Conservation (phyloP, 495 filamentous ascomycete genomes). For the Penicillium malachiteum region DNA sequence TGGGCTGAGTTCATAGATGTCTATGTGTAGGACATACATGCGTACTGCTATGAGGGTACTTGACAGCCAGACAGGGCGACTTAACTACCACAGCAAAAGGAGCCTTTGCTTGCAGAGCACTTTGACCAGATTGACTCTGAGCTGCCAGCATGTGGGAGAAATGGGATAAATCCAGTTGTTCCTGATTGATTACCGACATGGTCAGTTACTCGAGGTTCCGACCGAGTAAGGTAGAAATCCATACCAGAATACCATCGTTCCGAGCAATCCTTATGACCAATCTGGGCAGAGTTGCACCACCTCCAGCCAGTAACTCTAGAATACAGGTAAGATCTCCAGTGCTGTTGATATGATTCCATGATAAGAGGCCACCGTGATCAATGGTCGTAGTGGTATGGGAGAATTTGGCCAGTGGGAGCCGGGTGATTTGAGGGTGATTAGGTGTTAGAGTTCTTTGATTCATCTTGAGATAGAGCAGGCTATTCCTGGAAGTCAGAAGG, state of each 20-base stretch:
- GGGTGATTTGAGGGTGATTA: background rate
- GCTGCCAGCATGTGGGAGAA: constrained; percentile 20
- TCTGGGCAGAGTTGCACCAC: background rate
- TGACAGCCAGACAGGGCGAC: constrained; percentile 42
- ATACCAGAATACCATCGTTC: constrained; percentile 32
- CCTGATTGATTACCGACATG: constrained; percentile 20
- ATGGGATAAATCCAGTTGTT: constrained; percentile 35
- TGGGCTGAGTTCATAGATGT: background rate
- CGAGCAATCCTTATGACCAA: constrained; percentile 29
- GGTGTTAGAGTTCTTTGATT: background rate
- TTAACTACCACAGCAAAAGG: constrained; percentile 44
- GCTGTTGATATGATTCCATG: constrained; percentile 41
- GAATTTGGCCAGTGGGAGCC: constrained; percentile 37
- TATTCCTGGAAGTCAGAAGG: too few relatives aligned
- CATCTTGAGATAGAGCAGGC: background rate
- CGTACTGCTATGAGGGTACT: constrained; percentile 28
- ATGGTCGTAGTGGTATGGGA: constrained; percentile 39
- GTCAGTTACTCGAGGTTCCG: background rate
- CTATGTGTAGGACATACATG: constrained; percentile 15
- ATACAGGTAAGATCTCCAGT: constrained; percentile 30
- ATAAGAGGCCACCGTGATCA: constrained; percentile 32
- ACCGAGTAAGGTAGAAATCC: background rate
- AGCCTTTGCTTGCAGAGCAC: constrained; percentile 16
- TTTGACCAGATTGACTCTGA: constrained; percentile 10
- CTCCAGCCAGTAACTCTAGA: constrained; percentile 24